A percentile compares a stretch with the other conserved stretches of the same genome.
Evolutionary conservation across 2,329 filamentous ascomycete genomes (phyloP).

Genomic region (Berkeleyomyces rouxiae): DNA sequence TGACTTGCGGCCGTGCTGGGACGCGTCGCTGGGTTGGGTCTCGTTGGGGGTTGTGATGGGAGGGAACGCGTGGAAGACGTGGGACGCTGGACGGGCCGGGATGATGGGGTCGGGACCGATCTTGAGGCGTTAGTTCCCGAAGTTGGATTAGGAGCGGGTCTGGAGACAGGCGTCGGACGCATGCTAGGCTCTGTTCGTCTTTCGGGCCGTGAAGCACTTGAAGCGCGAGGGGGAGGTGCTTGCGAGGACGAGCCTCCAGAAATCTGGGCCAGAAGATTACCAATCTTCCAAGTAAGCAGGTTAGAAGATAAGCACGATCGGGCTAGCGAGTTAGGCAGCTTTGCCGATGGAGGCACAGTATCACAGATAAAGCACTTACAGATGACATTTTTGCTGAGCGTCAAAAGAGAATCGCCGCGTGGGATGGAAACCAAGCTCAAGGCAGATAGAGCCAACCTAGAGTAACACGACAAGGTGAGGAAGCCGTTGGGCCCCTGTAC

Average conservation of each 20-base stretch:
- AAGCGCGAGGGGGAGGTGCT: background rate
- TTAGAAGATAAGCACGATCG: background rate
- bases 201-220: background rate
- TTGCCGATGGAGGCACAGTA: background rate
- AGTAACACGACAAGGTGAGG: background rate
- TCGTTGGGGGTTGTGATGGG: conserved; percentile 12
- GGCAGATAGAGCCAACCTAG: background rate
- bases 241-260: conserved; percentile 2
- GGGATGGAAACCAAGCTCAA: background rate
- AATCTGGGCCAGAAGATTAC: conserved; percentile 12
- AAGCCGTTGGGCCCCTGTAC: background rate
- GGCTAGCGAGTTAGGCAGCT: background rate
- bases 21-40: conserved; percentile 17
- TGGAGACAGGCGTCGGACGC: background rate
- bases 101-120: conserved; percentile 6
- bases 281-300: conserved; percentile 5
- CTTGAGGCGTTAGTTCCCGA: background rate
- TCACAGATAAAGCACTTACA: background rate
- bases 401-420: background rate
- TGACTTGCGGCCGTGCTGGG: conserved; percentile 1
- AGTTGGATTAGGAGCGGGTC: background rate
- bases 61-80: conserved; percentile 20
- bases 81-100: conserved; percentile 16
- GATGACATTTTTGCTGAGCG: conserved; percentile 1
- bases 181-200: background rate